phyloP scores from a whole-genome alignment of 2,329 filamentous ascomycete genomes.

The Torrubiella hemipterigena region DNA sequence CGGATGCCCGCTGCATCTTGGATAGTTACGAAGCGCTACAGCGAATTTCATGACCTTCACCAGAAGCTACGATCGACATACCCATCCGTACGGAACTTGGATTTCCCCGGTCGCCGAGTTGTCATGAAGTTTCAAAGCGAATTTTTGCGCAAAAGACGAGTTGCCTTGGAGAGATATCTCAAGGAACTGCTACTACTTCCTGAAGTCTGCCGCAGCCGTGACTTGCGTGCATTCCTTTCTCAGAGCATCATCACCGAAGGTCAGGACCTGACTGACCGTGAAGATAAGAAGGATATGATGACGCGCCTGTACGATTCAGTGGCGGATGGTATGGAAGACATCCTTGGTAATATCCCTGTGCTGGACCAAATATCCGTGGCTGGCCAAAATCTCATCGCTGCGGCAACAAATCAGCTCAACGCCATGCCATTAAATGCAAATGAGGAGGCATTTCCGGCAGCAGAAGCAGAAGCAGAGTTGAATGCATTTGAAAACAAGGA shows the following conservation, averaged over 20 bases:
- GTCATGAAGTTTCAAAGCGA: slow-evolving; percentile 96
- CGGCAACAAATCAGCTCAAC: slow-evolving; percentile 54
- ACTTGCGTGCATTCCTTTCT: slow-evolving; percentile 84
- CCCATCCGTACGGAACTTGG: slow-evolving; percentile 74
- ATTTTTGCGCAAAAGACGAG: slow-evolving; percentile 79
- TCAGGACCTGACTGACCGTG: slow-evolving; percentile 42
- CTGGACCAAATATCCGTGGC: slow-evolving; percentile 88
- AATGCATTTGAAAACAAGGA: slow-evolving; percentile 87
- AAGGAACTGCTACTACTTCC: slow-evolving; percentile 72
- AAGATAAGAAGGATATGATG: slow-evolving; percentile 76
- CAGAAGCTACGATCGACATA: slow-evolving; percentile 78
- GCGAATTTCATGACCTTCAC: slow-evolving; percentile 92
- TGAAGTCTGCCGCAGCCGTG: slow-evolving; percentile 86
- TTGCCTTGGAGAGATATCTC: slow-evolving; percentile 77
- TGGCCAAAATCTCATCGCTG: slow-evolving; percentile 80
- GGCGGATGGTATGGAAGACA: slow-evolving; percentile 95
- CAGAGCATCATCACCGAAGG: slow-evolving; percentile 65
- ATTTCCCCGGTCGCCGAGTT: slow-evolving; percentile 84
- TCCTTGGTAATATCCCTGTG: slow-evolving; percentile 89
- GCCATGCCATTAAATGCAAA: slow-evolving; percentile 38
- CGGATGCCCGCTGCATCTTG: slow-evolving; percentile 95
- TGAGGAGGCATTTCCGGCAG: slow-evolving; percentile 39
- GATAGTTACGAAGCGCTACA: slow-evolving; percentile 86
- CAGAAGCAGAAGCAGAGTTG: slow-evolving; percentile 86
- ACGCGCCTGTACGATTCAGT: slow-evolving; percentile 93